Evolutionary conservation across 2,329 filamentous ascomycete genomes (phyloP), one percentile per base, ranked within the genome.

Genomic region (Drechslerella dactyloides): DNA sequence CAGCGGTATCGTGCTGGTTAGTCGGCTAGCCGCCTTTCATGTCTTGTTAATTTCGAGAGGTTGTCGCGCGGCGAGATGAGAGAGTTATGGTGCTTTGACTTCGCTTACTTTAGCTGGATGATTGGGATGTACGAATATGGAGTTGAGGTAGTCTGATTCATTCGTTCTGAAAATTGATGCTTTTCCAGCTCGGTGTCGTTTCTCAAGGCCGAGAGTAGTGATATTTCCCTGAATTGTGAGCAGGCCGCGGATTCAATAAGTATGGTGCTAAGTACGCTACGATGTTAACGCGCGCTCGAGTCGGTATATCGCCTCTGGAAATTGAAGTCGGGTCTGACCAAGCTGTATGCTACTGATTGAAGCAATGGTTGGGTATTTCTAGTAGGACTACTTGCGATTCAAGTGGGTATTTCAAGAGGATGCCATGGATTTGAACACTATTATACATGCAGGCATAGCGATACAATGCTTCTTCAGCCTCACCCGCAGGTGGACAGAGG

Each of bases 1-100:
- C 66, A 59, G 21, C 54, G 55, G 52, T 55, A 60, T 24, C 15
- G 23, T 37, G 7, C 13, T 37, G 10, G n/a, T 35, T 19, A 35
- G n/a, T 19, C 15, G 35, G 55, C 21, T 27, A 19, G 46, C 27
- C 17, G 19, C 8, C 17, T n/a, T 27, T 52, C n/a, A n/a, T n/a
- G n/a, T 6, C 15, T n/a, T 17, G 8, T 33, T 8, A 33, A 33
- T 8, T 52, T 52, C 23, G 33, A 37, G 24, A 35, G 15, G 8
- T 33, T 8, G 27, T n/a, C n/a, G 27, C 27, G 27, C n/a, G 13
- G n/a, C 37, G 15, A 17, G 37, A 13, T n/a, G 37, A 42, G 11
- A 42, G 13, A 15, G 37, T 42, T 15, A 13, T 4, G 11, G 13
- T 42, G 11, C 37, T 42, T 42, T 42, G 4, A 15, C 15, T 13